Evolutionary conservation across 495 filamentous ascomycete species (phyloP).

Genomic region (Astrothelium subdiscretum): DNA sequence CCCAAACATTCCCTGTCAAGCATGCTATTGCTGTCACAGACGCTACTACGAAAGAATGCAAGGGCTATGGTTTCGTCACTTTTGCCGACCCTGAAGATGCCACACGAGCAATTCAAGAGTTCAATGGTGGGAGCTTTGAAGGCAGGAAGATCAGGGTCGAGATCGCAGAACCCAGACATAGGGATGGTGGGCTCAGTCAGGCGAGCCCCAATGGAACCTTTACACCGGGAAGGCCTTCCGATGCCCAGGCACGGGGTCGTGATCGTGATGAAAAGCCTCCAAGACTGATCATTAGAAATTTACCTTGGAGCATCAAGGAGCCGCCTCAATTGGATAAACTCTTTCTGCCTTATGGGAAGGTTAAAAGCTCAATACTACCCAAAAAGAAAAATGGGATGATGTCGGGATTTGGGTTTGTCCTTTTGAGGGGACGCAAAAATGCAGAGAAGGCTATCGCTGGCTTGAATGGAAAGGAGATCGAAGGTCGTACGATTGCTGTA

Average conservation of each 20-base stretch:
- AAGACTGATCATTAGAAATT: constrained; percentile 85
- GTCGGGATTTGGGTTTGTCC: constrained; percentile 85
- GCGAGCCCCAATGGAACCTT: constrained; percentile 32
- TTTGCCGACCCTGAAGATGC: constrained; percentile 92
- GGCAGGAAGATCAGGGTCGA: constrained; percentile 78
- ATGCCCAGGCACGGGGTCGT: constrained; percentile 32
- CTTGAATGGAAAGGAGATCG: constrained; percentile 81
- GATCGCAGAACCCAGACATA: constrained; percentile 72
- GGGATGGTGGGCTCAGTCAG: constrained; percentile 42
- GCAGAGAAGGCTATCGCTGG: constrained; percentile 76
- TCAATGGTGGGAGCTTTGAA: constrained; percentile 59
- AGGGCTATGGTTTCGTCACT: constrained; percentile 93
- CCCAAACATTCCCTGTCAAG: constrained; percentile 84
- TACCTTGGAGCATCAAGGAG: constrained; percentile 91
- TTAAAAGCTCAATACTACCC: constrained; percentile 71
- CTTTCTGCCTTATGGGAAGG: constrained; percentile 81
- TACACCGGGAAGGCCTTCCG: not conserved
- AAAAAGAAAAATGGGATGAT: constrained; percentile 56
- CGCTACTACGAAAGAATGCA: constrained; percentile 65
- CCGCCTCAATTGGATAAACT: constrained; percentile 63
- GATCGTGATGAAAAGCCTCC: constrained; percentile 54
- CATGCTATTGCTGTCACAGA: constrained; percentile 83
- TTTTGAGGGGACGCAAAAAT: constrained; percentile 77
- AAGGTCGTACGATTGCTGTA: constrained; percentile 77
- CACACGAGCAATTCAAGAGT: constrained; percentile 59